Percentiles rank a stretch among this genome's conserved stretches.
Conservation (phyloP, 148 eudicot genomes). For the Fallopia convolvulus region DNA sequence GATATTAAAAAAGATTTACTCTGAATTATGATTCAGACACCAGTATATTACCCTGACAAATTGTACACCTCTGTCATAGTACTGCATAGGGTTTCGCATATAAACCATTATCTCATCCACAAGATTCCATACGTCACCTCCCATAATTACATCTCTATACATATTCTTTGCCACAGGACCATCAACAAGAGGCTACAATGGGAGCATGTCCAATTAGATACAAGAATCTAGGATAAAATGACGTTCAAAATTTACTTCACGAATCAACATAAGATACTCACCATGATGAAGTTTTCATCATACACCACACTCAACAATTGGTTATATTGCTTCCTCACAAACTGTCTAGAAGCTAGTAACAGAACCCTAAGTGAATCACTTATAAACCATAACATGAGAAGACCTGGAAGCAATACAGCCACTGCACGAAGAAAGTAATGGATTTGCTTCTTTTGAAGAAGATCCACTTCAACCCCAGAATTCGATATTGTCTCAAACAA, state of each 20-base stretch:
- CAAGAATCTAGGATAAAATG: neutral
- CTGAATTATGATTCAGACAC: neutral
- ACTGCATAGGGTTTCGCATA: constrained; percentile 89
- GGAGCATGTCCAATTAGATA: constrained; percentile 18
- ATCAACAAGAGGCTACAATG: constrained; percentile 65
- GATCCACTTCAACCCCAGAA: constrained; percentile 91
- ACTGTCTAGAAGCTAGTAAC: constrained; percentile 52
- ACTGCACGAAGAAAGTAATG: constrained; percentile 71
- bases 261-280: constrained; percentile 19
- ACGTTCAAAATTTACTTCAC: constrained; percentile 1
- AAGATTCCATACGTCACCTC: constrained; percentile 99
- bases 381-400: constrained; percentile 73
- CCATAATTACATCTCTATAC: constrained; percentile 79
- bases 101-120: constrained; percentile 83
- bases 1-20: neutral
- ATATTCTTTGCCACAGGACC: constrained; percentile 63
- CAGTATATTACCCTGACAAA: constrained; percentile 67
- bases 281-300: constrained; percentile 81
- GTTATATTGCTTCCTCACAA: constrained; percentile 66
- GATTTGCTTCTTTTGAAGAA: constrained; percentile 72
- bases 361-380: constrained; percentile 75
- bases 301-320: constrained; percentile 84
- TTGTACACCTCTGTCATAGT: constrained; percentile 70
- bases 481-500: constrained; percentile 77
- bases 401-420: constrained; percentile 71